Percentiles rank a stretch among this genome's conserved stretches.
Conservation (phyloP, 164 flowering plant species). For the Liriodendron chinense region DNA sequence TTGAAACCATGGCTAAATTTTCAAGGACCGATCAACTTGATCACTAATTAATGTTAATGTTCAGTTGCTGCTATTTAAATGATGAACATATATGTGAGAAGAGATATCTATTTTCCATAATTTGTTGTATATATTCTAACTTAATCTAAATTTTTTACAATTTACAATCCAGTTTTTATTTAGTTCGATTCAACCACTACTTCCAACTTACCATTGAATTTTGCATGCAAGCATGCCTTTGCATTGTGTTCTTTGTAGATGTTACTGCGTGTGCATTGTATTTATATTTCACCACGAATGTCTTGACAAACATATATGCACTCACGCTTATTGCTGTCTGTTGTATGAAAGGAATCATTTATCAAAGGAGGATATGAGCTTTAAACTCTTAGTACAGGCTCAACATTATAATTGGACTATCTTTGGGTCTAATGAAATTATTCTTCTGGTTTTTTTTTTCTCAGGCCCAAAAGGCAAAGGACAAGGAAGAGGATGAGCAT, state of each 20-base stretch:
- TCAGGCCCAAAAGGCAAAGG: conserved; percentile 82
- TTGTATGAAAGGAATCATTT: not conserved
- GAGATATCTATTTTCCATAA: too few relatives aligned
- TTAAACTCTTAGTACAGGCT: not conserved
- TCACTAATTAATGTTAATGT: too few relatives aligned
- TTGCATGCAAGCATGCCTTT: too few relatives aligned
- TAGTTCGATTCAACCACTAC: too few relatives aligned
- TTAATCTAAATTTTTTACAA: too few relatives aligned
- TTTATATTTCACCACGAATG: not conserved
- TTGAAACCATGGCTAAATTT: too few relatives aligned
- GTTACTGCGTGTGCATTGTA: not conserved
- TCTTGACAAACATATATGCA: not conserved
- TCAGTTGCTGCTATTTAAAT: too few relatives aligned
- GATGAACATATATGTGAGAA: too few relatives aligned
- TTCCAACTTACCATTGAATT: too few relatives aligned
- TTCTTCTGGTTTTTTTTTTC: not conserved
- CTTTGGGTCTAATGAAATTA: not conserved
- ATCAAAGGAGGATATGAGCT: not conserved
- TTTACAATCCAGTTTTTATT: too few relatives aligned
- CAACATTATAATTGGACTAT: not conserved
- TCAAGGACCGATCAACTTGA: too few relatives aligned
- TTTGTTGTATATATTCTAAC: too few relatives aligned
- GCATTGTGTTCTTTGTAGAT: not conserved
- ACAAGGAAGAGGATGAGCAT: conserved; percentile 78
- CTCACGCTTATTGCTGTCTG: not conserved